These are phyloP conservation scores for Pythium pectinolyticum DNA, from an alignment of 352 stramenopile genomes.

Conservation along the genomic window DNA sequence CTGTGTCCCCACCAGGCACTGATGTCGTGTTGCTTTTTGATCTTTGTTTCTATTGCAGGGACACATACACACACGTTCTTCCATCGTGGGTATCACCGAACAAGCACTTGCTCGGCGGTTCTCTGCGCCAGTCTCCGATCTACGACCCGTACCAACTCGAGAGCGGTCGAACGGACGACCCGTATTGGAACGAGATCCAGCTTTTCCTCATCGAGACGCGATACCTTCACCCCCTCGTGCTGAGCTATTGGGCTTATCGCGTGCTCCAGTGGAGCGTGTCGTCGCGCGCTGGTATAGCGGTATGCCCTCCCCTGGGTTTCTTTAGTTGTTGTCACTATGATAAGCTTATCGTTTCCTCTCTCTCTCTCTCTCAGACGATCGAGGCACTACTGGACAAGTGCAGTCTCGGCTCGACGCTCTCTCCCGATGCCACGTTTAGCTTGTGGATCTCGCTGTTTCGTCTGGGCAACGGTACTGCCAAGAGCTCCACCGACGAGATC, in stretches of 20 bases:
- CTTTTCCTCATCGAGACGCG: constrained; percentile 53
- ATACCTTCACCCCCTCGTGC: constrained; percentile 64
- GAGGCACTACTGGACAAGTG: constrained; percentile 65
- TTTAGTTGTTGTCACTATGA: constrained; percentile 5
- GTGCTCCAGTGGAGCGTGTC: constrained; percentile 73
- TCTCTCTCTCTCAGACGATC: constrained; percentile 44
- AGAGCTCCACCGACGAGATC: constrained; percentile 7
- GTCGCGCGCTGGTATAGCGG: constrained; percentile 50
- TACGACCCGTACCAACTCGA: constrained; percentile 75
- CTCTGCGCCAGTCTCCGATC: not conserved
- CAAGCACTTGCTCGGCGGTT: not conserved
- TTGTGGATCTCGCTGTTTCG: constrained; percentile 67
- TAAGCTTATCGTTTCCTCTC: not conserved
- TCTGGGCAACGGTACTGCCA: constrained; percentile 31
- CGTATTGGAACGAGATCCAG: constrained; percentile 83
- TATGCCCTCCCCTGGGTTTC: constrained; percentile 24
- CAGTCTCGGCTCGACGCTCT: constrained; percentile 43
- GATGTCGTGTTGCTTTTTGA: no score
- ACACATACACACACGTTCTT: constrained; percentile 19
- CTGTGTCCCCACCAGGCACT: no score
- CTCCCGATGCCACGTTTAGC: constrained; percentile 52
- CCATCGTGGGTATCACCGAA: constrained; percentile 16
- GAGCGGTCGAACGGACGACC: constrained; percentile 63
- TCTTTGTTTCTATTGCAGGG: not conserved
- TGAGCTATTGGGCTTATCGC: constrained; percentile 67